phyloP scores from a whole-genome alignment of 2,329 filamentous ascomycete species.

The Trichoderma pleuroti region DNA sequence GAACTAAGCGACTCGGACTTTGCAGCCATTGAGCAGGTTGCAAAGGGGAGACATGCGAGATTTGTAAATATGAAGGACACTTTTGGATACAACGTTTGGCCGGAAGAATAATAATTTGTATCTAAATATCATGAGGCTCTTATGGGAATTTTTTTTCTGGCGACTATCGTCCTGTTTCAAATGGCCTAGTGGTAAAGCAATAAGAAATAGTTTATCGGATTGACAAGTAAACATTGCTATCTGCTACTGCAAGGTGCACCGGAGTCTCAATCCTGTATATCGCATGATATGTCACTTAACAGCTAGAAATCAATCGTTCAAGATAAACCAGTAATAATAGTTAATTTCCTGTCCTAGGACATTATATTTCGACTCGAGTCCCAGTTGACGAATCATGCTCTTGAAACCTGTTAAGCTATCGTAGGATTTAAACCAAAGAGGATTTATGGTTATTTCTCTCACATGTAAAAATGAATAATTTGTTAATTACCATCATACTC shows the following conservation, averaged over 20 bases:
- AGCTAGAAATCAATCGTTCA: neutral
- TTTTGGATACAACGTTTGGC: conserved; percentile 8
- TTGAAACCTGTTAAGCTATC: neutral
- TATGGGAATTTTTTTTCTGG: neutral
- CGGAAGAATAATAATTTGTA: neutral
- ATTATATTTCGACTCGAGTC: neutral
- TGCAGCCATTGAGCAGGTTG: conserved; percentile 3
- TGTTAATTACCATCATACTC: neutral
- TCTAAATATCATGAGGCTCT: neutral
- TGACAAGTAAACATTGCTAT: neutral
- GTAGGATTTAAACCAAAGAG: neutral
- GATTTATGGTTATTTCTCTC: neutral
- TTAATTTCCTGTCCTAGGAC: neutral
- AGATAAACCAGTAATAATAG: neutral
- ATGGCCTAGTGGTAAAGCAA: rapidly evolving
- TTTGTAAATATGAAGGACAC: conserved; percentile 14
- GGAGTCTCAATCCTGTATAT: neutral
- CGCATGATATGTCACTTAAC: neutral
- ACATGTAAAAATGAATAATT: neutral
- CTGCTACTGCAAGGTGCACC: neutral
- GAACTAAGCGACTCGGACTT: neutral
- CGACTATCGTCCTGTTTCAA: neutral
- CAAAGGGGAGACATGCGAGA: neutral
- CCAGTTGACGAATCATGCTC: neutral
- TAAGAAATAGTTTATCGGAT: neutral